Base-by-base conservation (phyloP, 1,139 yeast genomes). In the Zygotorulaspora mrakii region DNA sequence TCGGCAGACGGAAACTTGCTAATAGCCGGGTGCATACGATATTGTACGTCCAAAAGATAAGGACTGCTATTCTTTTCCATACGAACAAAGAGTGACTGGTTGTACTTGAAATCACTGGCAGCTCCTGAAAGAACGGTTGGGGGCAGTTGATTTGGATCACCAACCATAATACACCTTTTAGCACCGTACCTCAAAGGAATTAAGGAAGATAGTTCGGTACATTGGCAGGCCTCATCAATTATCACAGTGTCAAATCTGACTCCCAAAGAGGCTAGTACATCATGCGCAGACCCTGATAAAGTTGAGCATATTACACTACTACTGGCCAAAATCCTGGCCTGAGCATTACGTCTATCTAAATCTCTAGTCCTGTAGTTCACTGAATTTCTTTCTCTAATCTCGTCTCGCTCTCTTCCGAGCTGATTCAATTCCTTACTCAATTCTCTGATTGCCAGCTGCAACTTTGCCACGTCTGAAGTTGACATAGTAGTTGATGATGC, bases 61-160 rank as follows among this genome's bases (percentile, higher is more conserved):
- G 77, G 48, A 67, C 70, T 23, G 76, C 80, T 54, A 40, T 74
- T 76, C 46, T 77, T 76, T 54, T 84, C 95, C 94, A 94, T 88
- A 52, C 99, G 75, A 21, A 89, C 97, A 63, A 94, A 94, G 57
- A 94, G 71, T 58, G 95, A 84, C 61, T 89, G 95, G 49, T 91
- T 96, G 57, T 94, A 94, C 32, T 79, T 77, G 47, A 73, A 76
- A 5, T 76, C 70, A 1, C 94, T 81, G 1, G 97, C 97, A 6
- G 79, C 81, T 54, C 84, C 89, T 0, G 98, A 91, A 17, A 94
- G 66, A n/a, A 94, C 98, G 0, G 99, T 94, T 1, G 99, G 99
- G 0, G 98, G 99, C 47, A 94, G 73, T 67, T 94, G 99, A 59
- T 91, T 89, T 2, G 98, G 98, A 68, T 94, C 99, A 58, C 99